These are phyloP conservation scores for Trichosanthes cucumerina DNA, from an alignment of 306 rosid genomes.

Conservation along the genomic window DNA sequence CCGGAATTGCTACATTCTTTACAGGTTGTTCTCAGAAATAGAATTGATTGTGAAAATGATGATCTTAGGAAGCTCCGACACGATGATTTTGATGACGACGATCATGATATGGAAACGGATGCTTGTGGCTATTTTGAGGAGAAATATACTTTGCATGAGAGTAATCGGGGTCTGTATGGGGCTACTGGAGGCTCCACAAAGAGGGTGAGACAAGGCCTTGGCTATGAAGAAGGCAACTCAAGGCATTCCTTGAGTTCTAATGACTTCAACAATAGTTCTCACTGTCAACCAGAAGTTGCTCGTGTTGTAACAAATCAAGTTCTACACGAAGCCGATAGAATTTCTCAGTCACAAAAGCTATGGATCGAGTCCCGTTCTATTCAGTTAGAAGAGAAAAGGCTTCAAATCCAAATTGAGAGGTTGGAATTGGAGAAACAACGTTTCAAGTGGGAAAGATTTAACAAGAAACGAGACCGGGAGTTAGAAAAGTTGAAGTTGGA, in stretches of 20 bases:
- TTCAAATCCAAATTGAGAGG: slow-evolving; percentile 53
- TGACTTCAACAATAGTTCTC: not conserved
- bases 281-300: slow-evolving; percentile 22
- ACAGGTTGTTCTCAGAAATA: not conserved
- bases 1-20: not conserved
- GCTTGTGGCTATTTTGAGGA: slow-evolving; percentile 45
- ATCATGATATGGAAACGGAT: slow-evolving; percentile 33
- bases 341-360: slow-evolving; percentile 31
- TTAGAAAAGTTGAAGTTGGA: not conserved
- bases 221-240: slow-evolving; percentile 27
- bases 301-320: slow-evolving; percentile 35
- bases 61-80: not conserved
- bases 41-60: not conserved
- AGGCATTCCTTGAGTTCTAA: not conserved
- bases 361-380: slow-evolving; percentile 50
- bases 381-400: slow-evolving; percentile 66
- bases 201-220: slow-evolving; percentile 35
- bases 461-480: not conserved
- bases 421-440: slow-evolving; percentile 22
- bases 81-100: slow-evolving; percentile 38
- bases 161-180: not conserved
- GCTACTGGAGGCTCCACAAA: slow-evolving; percentile 17
- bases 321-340: not conserved
- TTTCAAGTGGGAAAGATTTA: not conserved
- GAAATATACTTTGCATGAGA: slow-evolving; percentile 10